Base-by-base conservation (phyloP, 768 basidiomycete genomes). In the Tephrocybe sp. region DNA sequence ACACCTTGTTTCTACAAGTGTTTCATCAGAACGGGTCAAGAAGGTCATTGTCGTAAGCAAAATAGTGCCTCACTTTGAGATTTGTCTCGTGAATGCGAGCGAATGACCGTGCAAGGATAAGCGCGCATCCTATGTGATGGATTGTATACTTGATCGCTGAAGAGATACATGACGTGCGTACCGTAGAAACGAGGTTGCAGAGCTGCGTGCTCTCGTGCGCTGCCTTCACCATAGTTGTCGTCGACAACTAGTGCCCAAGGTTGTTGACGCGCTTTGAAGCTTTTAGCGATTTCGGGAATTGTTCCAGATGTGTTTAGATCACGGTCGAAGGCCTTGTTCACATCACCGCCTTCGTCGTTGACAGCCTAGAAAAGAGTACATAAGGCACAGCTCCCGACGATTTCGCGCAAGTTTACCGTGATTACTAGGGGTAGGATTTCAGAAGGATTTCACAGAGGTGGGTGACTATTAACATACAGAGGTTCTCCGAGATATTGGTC, bases 21-120 rank as follows among this genome's bases (percentile, higher is more conserved):
- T 24, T 33, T 36, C 26, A 51, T 59, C 24, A 54, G 54, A 52
- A 37, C 56, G 52, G 21, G 38, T 38, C 20, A 26, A 15, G 32
- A 5, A 30, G 28, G 14, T 24, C 34, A 15, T 3, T 6, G 25
- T 28, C 17, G 38, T 38, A 30, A 39, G 24, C 33, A 23, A 47
- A 15, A 32, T 15, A 14, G 7, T 4, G 33, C 48, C 77, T 33
- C 55, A 89, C 93, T 76, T 97, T 97, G 51, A 98, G 71, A 68
- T 98, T 98, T 5, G 95, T 96, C 73, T 98, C 97, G 65, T 99
- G 97, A 45, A 99, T 99, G 45, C 97, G 88, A 58, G 97, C 97
- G 62, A 99, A 98, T 1, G 94, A 98, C 18, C 93, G 78, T 0
- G 93, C 93, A 50, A 97, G 67, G 59, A 98, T 94, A 75, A 93